Base-by-base conservation (phyloP, 305 asterid genomes). In the Fraxinus nigra region DNA sequence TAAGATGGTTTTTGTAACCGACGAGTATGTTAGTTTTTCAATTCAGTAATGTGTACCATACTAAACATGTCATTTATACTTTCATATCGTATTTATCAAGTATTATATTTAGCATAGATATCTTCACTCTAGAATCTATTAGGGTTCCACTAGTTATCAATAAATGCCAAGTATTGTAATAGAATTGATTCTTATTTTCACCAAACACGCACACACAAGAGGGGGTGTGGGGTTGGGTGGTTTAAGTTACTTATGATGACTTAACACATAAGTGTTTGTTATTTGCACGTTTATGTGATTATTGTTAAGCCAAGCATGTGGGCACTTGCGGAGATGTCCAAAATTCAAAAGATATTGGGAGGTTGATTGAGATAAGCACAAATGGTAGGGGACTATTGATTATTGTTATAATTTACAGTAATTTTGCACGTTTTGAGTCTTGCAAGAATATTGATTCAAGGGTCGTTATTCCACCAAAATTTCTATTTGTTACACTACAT, bases 221-320 rank as follows among this genome's bases (percentile, higher is more conserved):
- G 37, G 72, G 33, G 28, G 10, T 20, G 13, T 5, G 11, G 13
- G 11, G 9, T 56, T 33, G 73, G 35, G 7, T 63, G 14, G 69
- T 16, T 24, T 9, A 63, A 63, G 34, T 24, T 33, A 63, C 34
- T 63, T 65, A 10, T 65, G 73, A 26, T 34, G 38, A 34, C 73
- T 79, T 83, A 83, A 59, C 10, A 33, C 40, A 75, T 61, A 78
- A 59, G 85, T 86, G 87, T 88, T 85, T 88, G 88, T 87, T 86
- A 83, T 78, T 87, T 87, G 89, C 92, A 89, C 89, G 90, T 87
- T 87, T 86, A 43, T 82, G 87, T 87, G 89, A 84, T 73, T 78
- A 65, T 80, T 67, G 85, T 78, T 86, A 82, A 84, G 84, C 82
- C 51, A 76, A 78, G 80, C 87, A 85, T 87, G 87, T 90, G 89